Evolutionary conservation across 148 eudicot species (phyloP), one percentile per base, ranked within the genome.

Genomic region (Spergularia marina): DNA sequence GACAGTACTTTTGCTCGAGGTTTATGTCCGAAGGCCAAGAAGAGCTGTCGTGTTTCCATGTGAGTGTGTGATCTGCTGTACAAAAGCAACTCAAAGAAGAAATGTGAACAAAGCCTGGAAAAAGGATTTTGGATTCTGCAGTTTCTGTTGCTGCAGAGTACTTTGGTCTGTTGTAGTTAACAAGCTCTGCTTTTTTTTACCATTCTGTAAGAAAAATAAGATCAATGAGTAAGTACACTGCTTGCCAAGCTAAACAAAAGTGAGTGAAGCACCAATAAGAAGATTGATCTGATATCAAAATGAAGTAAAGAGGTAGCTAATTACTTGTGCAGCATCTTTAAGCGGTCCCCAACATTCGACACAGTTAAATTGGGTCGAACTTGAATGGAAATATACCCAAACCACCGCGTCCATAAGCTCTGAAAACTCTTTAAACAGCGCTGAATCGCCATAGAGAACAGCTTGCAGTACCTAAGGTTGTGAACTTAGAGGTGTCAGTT

Each of bases 291-390:
- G 1, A 15, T 55, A 69, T 20, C 59, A 25, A 25, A 5, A 3
- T 23, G 16, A 14, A 55, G 1, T 0, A 23, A 11, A 21, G 30
- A 4, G 25, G 7, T 34, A 1, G 36, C 16, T n/a, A 56, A 16
- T 56, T 86, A 88, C 98, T 89, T 80, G 81, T 71, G 92, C 86
- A 82, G 97, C 98, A 75, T 91, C 92, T 82, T 88, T 89, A 65
- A 93, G 85, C 1, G 97, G 83, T 0, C 97, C 97, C 98, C 98
- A 93, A 69, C 90, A 85, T 74, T 93, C 98, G 11, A 88, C 79
- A 7, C 92, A 89, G 69, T 93, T 91, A 82, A 84, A 93, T 74
- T 93, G 88, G 60, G 81, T 75, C 5, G 83, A 84, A 70, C 94
- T 86, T 49, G 98, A 93, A 83, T 93, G 98, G 83, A 91, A 93